Evolutionary conservation across 177 flowering plant species (phyloP), one percentile per base, ranked within the genome.

Genomic region (Vitis hybrid): DNA sequence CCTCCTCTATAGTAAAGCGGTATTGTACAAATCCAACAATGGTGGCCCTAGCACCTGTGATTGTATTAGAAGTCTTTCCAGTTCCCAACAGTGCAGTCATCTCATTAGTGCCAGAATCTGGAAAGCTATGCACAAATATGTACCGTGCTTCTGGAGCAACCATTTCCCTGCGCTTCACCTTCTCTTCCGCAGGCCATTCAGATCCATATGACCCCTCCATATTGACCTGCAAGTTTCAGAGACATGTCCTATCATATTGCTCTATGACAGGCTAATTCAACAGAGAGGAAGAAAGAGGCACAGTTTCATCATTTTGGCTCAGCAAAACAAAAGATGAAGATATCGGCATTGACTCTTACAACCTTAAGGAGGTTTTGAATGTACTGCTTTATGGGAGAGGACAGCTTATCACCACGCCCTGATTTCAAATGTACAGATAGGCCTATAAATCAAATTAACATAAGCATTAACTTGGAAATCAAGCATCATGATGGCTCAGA

Each of bases 21-120:
- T 80, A 93, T 10, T 93, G 94, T 11, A 91, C 90, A 84, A 95
- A 95, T 51, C 97, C 99, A 55, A 90, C 92, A 69, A 87, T 58
- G 13, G 80, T 61, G 17, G 81, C 77, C 67, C 63, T 76, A 18
- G 71, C 73, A 32, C 79, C 82, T 21, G 49, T 59, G 73, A 64
- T 58, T 24, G 6, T 65, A 6, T 35, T 64, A 62, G 54, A n/a
- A 46, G 51, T 61, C 21, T 24, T 65, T 70, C 70, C 69, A 30
- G 21, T 48, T 67, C 63, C 72, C n/a, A 35, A 13, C 27, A 4
- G 41, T 66, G 53, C 63, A 10, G 73, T 54, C 35, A 57, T 67
- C 30, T 74, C 75, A 66, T 62, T 60, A 17, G 52, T 67, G 67
- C 70, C 68, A 55, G 74, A 74, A 83, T 73, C 71, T 53, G 75